These are phyloP conservation scores for Penicillium riverlandense DNA, from an alignment of 495 filamentous ascomycete genomes.

Conservation along the genomic window DNA sequence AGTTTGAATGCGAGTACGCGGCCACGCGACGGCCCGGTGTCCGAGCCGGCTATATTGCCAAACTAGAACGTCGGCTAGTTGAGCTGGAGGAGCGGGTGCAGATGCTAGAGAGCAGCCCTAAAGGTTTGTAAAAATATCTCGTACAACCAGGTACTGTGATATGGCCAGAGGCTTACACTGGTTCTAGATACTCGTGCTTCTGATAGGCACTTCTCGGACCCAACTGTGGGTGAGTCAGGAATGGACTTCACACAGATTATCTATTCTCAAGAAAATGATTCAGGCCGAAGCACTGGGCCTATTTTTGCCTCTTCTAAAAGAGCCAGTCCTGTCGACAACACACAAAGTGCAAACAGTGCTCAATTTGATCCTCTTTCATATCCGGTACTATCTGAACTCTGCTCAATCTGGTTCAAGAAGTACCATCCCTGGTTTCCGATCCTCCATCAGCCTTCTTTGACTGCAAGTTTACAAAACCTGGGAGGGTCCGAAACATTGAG, in stretches of 20 bases:
- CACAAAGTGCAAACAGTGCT: not conserved
- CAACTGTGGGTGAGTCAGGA: not conserved
- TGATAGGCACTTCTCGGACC: not conserved
- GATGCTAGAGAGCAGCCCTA: slow-evolving; percentile 9
- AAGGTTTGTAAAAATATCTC: not conserved
- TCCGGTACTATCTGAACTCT: slow-evolving; percentile 11
- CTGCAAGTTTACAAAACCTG: slow-evolving; percentile 10
- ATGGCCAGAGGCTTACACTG: no score
- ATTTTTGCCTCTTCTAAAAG: not conserved
- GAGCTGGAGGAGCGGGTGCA: slow-evolving; percentile 5
- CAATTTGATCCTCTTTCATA: slow-evolving; percentile 10
- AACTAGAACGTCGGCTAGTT: slow-evolving; percentile 16
- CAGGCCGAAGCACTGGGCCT: not conserved
- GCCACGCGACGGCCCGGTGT: slow-evolving; percentile 18
- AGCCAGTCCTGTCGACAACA: not conserved
- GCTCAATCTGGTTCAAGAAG: slow-evolving; percentile 20
- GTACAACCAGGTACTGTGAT: no score
- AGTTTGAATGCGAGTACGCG: slow-evolving; percentile 10
- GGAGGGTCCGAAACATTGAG: slow-evolving; percentile 3
- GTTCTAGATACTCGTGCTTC: no score
- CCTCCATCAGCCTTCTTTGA: slow-evolving; percentile 19
- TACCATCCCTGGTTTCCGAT: slow-evolving; percentile 30
- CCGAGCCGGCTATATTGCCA: slow-evolving; percentile 21
- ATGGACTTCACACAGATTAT: not conserved
- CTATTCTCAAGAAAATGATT: not conserved